Base-by-base conservation (phyloP, 2,329 filamentous ascomycete species). In the Alternaria sp. region DNA sequence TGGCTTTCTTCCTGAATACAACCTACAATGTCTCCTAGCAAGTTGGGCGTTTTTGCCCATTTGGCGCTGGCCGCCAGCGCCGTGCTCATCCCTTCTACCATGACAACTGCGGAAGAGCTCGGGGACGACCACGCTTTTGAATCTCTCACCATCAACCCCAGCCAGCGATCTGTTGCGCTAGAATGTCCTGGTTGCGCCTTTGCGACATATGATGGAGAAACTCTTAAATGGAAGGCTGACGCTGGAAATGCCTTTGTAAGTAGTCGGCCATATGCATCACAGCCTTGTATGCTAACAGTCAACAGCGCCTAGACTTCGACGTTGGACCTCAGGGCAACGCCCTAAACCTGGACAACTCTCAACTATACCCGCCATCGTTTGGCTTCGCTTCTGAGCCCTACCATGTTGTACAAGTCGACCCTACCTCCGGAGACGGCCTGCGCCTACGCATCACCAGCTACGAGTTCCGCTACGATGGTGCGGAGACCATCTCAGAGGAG, bases 281-380 rank as follows among this genome's bases (percentile, higher is more conserved):
- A 51, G 54, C 40, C 54, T 41, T 18, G n/a, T 22, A 45, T 59
- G 41, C 72, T 77, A 57, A 76, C 62, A 20, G 36, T 8, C n/a
- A 25, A 30, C 38, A 80, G 78, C 60, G 74, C 18, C 70, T 81
- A 34, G 75, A 80, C 59, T 78, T 81, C 55, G 71, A 75, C 56
- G 70, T 79, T 38, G 77, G 77, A 22, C 43, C 69, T 10, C 54
- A 69, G 34, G 68, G 75, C 51, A 67, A 76, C 30, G 72, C 68
- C 3, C 70, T 80, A 18, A 66, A 74, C 16, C 71, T 80, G 55
- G 73, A 78, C 56, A 77, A 75, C 46, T 68, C 70, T 34, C 77
- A 75, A 54, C 72, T 81, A n/a, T 80, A 77, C 57, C 79, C 79
- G 16, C 79, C 78, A 8, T 66, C 69, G 7, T 75, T 79, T 56